phyloP scores from a whole-genome alignment of 1,284 basidiomycete species.

The Butyriboletus appendiculatus region DNA sequence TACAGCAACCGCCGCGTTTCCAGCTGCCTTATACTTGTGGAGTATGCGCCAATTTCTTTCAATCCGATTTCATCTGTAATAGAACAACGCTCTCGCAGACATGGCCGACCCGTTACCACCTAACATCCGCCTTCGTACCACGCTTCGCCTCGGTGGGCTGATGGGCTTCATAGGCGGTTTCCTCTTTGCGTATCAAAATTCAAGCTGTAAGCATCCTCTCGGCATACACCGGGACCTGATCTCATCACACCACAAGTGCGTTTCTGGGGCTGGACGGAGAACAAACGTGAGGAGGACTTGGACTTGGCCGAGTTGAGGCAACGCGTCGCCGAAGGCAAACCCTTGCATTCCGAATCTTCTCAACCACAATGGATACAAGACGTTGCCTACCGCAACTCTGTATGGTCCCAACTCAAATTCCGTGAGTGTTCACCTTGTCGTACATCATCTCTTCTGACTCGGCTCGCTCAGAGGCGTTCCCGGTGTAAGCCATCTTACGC shows the following conservation, averaged over 20 bases:
- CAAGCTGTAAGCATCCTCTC: constrained; percentile 62
- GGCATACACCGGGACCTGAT: constrained; percentile 10
- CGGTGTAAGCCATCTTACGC: constrained; percentile 49
- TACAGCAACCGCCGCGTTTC: constrained; percentile 78
- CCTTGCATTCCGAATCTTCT: constrained; percentile 82
- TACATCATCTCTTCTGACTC: constrained; percentile 4
- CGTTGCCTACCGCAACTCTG: constrained; percentile 88
- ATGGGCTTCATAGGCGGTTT: constrained; percentile 88
- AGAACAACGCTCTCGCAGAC: constrained; percentile 36
- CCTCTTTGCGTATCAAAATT: constrained; percentile 91
- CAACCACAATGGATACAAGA: constrained; percentile 89
- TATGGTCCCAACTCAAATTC: constrained; percentile 90
- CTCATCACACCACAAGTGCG: constrained; percentile 54
- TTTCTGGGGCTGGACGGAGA: constrained; percentile 97
- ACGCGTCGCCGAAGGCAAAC: constrained; percentile 71
- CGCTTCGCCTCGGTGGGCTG: constrained; percentile 40
- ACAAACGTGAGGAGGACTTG: constrained; percentile 76
- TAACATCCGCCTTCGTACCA: constrained; percentile 35
- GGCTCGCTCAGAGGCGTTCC: constrained; percentile 55
- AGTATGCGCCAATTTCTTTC: constrained; percentile 45
- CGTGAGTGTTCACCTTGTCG: constrained; percentile 53
- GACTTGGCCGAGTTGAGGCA: constrained; percentile 80
- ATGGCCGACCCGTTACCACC: constrained; percentile 43
- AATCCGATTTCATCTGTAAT: constrained; percentile 6
- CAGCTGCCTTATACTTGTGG: constrained; percentile 73